Conservation (phyloP, 2,329 filamentous ascomycete genomes). For the Amesomyces nigricolor region DNA sequence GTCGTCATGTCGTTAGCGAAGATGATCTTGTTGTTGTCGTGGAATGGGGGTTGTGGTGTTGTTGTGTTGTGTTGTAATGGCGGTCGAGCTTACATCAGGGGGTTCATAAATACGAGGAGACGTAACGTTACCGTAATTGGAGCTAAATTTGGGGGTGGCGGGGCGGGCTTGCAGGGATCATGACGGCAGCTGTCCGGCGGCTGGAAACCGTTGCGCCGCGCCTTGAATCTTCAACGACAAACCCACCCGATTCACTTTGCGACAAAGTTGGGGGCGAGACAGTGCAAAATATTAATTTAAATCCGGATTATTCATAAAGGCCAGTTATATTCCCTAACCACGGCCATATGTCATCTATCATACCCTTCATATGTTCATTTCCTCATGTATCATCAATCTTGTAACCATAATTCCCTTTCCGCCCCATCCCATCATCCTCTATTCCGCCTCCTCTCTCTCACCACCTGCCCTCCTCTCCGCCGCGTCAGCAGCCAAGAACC, state of each 20-base stretch:
- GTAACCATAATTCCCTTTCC: background rate
- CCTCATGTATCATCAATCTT: no score
- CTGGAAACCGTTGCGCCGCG: background rate
- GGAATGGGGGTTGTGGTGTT: background rate
- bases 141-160: background rate
- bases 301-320: no score
- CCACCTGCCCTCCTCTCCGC: slow-evolving; percentile 33
- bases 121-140: background rate
- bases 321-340: no score
- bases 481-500: slow-evolving; percentile 43
- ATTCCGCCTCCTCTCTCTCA: background rate
- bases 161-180: background rate
- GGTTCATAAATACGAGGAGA: background rate
- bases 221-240: no score
- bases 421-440: background rate
- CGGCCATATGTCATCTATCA: no score
- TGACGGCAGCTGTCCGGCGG: background rate
- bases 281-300: no score
- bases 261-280: no score
- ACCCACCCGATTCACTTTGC: no score
- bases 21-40: background rate
- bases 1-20: slow-evolving; percentile 7
- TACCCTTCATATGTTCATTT: no score
- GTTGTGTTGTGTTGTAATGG: background rate
- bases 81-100: slow-evolving; percentile 2